phyloP scores from a whole-genome alignment of 257 asterid species.

The Jacaranda copaia region DNA sequence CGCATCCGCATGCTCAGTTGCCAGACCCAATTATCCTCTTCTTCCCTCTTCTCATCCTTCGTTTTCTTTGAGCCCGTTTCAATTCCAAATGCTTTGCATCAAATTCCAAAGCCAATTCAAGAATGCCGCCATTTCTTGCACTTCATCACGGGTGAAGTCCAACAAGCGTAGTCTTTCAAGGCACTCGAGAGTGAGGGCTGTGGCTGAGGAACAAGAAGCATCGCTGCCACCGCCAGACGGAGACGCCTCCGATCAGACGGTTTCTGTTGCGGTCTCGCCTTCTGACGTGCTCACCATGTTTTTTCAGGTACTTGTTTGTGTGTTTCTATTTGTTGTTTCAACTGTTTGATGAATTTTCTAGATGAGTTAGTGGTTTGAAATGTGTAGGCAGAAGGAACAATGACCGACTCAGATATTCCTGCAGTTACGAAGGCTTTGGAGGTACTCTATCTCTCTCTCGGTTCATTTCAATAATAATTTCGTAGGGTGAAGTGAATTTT shows the following conservation, averaged over 20 bases:
- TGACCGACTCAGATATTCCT: constrained; percentile 67
- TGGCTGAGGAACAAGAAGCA: constrained; percentile 44
- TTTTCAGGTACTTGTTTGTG: constrained; percentile 53
- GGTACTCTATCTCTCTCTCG: constrained; percentile 43
- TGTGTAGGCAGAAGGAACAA: constrained; percentile 76
- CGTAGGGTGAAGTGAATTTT: not conserved
- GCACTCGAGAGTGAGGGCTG: constrained; percentile 44
- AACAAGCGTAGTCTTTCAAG: constrained; percentile 19
- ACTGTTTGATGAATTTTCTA: constrained; percentile 39
- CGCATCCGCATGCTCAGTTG: constrained; percentile 42
- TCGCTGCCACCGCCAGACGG: constrained; percentile 33
- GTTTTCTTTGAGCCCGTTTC: not conserved
- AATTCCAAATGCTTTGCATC: constrained; percentile 30
- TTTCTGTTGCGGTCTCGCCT: constrained; percentile 78
- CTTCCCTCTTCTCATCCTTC: constrained; percentile 30
- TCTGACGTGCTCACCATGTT: constrained; percentile 82
- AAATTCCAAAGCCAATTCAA: constrained; percentile 20
- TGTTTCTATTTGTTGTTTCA: not conserved
- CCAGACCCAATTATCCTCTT: constrained; percentile 28
- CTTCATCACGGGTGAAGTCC: constrained; percentile 24
- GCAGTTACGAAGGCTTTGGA: constrained; percentile 65
- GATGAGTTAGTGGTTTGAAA: not conserved
- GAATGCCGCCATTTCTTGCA: constrained; percentile 32
- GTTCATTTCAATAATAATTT: not conserved
- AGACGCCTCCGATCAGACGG: constrained; percentile 57